Evolutionary conservation across 1,284 basidiomycete genomes (phyloP).

Genomic region (Trametes sp.): DNA sequence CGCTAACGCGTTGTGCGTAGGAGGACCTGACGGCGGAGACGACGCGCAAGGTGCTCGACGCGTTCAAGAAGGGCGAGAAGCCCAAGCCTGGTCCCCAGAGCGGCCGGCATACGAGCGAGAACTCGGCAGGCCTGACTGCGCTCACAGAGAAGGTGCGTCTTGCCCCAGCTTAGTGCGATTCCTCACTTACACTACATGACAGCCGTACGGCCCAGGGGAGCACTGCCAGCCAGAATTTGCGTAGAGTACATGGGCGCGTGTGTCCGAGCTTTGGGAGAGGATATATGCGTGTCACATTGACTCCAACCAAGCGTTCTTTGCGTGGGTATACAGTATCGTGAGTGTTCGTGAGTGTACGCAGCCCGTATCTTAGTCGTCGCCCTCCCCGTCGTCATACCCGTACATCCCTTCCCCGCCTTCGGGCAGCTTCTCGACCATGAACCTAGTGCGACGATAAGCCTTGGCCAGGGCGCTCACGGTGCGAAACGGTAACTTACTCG

Average conservation of each 20-base stretch:
- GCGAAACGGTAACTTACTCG: constrained; percentile 57
- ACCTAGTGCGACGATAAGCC: constrained; percentile 52
- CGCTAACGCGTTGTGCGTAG: constrained; percentile 48
- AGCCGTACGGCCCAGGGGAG: constrained; percentile 96
- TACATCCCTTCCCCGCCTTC: constrained; percentile 75
- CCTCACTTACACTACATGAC: constrained; percentile 26
- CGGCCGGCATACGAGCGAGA: constrained; percentile 87
- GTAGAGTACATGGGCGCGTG: constrained; percentile 51
- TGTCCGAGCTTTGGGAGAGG: constrained; percentile 39
- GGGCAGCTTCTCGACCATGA: constrained; percentile 78
- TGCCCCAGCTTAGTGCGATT: constrained; percentile 33
- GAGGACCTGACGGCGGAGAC: constrained; percentile 97
- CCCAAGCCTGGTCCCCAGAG: constrained; percentile 95
- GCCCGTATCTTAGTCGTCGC: constrained; percentile 66
- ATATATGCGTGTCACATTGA: constrained; percentile 26
- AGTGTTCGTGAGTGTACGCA: neutral
- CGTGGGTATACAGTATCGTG: constrained; percentile 17
- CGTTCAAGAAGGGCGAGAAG: constrained; percentile 85
- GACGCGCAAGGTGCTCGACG: constrained; percentile 88
- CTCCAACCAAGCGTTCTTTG: constrained; percentile 1
- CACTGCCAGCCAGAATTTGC: constrained; percentile 89
- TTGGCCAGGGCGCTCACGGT: neutral
- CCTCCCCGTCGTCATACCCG: constrained; percentile 77
- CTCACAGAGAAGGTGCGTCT: constrained; percentile 76
- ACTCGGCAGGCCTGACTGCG: constrained; percentile 88